A percentile compares a stretch with the other conserved stretches of the same genome.
phyloP scores from a whole-genome alignment of 2,329 filamentous ascomycete species.

The Epichloe hybrida region DNA sequence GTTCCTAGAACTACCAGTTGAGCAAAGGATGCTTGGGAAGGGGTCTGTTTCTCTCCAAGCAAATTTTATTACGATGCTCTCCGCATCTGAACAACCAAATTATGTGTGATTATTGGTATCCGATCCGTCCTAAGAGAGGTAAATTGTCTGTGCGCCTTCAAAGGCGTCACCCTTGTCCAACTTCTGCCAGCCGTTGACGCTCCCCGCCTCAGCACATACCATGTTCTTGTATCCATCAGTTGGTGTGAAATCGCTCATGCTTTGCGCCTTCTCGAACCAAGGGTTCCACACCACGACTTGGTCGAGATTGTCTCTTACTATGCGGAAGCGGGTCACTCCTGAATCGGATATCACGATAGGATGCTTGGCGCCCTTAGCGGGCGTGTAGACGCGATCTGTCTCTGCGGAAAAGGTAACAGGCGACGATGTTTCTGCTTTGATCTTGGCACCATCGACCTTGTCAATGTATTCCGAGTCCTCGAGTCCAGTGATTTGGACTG shows the following conservation, averaged over 20 bases:
- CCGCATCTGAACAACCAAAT: too few relatives aligned
- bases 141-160: constrained; percentile 47
- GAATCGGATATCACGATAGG: constrained; percentile 48
- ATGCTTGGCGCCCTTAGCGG: constrained; percentile 43
- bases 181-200: constrained; percentile 68
- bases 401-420: constrained; percentile 60
- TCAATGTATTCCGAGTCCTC: constrained; percentile 65
- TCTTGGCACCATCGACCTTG: constrained; percentile 57
- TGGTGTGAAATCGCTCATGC: constrained; percentile 77
- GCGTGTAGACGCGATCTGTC: constrained; percentile 80
- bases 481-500: constrained; percentile 61
- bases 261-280: constrained; percentile 71
- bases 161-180: constrained; percentile 65
- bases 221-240: constrained; percentile 86
- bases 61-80: too few relatives aligned
- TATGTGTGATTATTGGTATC: too few relatives aligned
- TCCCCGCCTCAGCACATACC: constrained; percentile 86
- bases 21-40: too few relatives aligned
- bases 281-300: constrained; percentile 97
- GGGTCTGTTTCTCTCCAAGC: too few relatives aligned
- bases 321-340: constrained; percentile 52
- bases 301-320: constrained; percentile 71
- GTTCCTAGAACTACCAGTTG: too few relatives aligned
- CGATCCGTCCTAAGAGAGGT: constrained; percentile 14
- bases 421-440: constrained; percentile 50